phyloP scores from a whole-genome alignment of 495 filamentous ascomycete genomes.

The Bathelium albidoporum region DNA sequence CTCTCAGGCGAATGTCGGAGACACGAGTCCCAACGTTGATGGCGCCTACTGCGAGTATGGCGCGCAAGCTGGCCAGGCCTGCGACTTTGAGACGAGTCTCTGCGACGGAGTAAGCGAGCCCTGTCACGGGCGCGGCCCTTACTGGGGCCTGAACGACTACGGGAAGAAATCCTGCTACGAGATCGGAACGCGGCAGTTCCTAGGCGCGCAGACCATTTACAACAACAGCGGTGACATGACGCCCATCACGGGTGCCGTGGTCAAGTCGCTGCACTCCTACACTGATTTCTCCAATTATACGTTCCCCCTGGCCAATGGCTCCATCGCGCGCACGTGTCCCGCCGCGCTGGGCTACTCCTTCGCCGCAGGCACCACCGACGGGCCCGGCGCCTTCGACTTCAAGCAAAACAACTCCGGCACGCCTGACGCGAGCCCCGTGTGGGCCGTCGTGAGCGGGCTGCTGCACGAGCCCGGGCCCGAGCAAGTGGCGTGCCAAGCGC shows the following conservation, averaged over 20 bases:
- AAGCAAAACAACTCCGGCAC: constrained; percentile 69
- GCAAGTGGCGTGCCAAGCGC: constrained; percentile 66
- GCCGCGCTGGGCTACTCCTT: constrained; percentile 93
- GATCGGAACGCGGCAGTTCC: constrained; percentile 32
- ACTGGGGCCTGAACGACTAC: constrained; percentile 47
- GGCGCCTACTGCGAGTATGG: constrained; percentile 45
- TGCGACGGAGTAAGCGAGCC: constrained; percentile 64
- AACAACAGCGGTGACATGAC: constrained; percentile 16
- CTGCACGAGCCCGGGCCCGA: constrained; percentile 61
- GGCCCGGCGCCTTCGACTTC: constrained; percentile 89
- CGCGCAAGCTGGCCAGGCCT: constrained; percentile 21
- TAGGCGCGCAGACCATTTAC: constrained; percentile 25
- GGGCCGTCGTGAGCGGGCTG: constrained; percentile 62
- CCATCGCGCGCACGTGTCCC: constrained; percentile 62
- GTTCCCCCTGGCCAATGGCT: constrained; percentile 68
- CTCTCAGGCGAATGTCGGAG: constrained; percentile 88
- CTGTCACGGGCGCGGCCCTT: constrained; percentile 81
- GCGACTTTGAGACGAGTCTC: constrained; percentile 37
- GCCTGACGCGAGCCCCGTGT: constrained; percentile 72
- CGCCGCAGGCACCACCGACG: constrained; percentile 88
- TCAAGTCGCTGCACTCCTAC: constrained; percentile 32
- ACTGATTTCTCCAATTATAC: constrained; percentile 54
- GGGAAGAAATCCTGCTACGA: constrained; percentile 34
- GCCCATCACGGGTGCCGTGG: constrained; percentile 24
- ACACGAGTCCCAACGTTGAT: constrained; percentile 80